These are phyloP conservation scores for Cytospora piceicola DNA, from an alignment of 2,329 filamentous ascomycete species.

Conservation along the genomic window DNA sequence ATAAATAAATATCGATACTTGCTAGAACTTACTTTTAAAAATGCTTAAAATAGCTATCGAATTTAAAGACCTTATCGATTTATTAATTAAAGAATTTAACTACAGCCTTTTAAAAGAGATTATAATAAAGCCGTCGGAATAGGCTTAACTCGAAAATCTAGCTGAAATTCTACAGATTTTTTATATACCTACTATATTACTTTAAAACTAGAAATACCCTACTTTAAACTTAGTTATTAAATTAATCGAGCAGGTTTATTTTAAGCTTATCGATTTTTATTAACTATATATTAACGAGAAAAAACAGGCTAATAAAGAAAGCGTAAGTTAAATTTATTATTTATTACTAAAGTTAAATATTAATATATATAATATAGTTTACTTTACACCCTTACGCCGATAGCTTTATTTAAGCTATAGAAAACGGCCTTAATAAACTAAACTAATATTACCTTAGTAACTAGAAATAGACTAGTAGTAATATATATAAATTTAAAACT, in stretches of 20 bases:
- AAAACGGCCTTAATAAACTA: neutral
- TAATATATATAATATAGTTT: neutral
- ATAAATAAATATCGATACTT: neutral
- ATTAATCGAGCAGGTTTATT: neutral
- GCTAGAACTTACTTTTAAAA: neutral
- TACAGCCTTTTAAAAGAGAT: neutral
- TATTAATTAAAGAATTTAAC: constrained; percentile 1
- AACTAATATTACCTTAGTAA: neutral
- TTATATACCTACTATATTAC: too few relatives aligned
- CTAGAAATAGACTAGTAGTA: neutral
- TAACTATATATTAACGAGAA: neutral
- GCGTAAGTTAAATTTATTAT: neutral
- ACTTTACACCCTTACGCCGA: neutral
- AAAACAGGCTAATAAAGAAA: neutral
- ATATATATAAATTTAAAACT: neutral
- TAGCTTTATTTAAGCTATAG: neutral
- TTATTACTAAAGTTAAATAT: neutral
- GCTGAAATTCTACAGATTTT: neutral
- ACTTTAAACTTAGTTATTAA: neutral
- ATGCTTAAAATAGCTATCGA: neutral
- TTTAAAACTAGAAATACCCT: constrained; percentile 1
- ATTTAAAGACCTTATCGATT: neutral
- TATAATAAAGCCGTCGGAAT: neutral
- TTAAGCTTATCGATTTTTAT: neutral
- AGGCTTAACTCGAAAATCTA: neutral